A percentile compares a stretch with the other conserved stretches of the same genome.
These are phyloP conservation scores for Leccinum uliginosum DNA, from an alignment of 768 basidiomycete genomes.

Conservation along the genomic window DNA sequence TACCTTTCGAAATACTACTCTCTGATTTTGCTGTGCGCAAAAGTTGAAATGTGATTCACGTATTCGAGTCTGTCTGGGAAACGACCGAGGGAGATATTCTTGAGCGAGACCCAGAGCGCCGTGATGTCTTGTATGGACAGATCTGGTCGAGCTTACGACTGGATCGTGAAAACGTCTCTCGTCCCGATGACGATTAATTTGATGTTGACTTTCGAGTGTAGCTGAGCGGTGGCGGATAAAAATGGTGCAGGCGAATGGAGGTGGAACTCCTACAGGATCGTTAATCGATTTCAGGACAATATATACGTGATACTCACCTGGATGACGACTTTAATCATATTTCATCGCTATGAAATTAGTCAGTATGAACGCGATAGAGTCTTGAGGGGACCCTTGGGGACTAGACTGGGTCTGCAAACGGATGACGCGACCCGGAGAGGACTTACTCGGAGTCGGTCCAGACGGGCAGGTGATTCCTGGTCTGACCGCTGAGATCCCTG, in stretches of 20 bases:
- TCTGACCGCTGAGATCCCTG: conserved; percentile 84
- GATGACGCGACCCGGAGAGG: background rate
- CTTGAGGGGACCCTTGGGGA: conserved; percentile 84
- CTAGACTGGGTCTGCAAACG: conserved; percentile 35
- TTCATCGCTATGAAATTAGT: conserved; percentile 99
- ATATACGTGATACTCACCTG: conserved; percentile 54
- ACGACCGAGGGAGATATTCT: conserved; percentile 88
- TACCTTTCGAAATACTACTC: conserved; percentile 83
- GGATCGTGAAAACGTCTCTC: conserved; percentile 1
- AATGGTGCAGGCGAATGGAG: conserved; percentile 92
- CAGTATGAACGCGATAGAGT: conserved; percentile 92
- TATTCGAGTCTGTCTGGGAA: conserved; percentile 97
- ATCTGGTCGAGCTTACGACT: conserved; percentile 84
- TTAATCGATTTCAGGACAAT: background rate
- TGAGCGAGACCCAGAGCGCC: conserved; percentile 89
- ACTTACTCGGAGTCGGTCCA: conserved; percentile 77
- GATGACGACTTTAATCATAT: conserved; percentile 99
- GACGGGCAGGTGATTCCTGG: conserved; percentile 91
- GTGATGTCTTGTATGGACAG: conserved; percentile 97
- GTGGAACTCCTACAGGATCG: conserved; percentile 76
- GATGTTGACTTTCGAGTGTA: conserved; percentile 98
- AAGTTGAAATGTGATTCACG: conserved; percentile 91
- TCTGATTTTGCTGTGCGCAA: conserved; percentile 76
- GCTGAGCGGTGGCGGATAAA: conserved; percentile 90
- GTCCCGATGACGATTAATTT: conserved; percentile 98